Evolutionary conservation across 495 filamentous ascomycete species (phyloP), one percentile per base, ranked within the genome.

Genomic region (Pyronema domesticum): DNA sequence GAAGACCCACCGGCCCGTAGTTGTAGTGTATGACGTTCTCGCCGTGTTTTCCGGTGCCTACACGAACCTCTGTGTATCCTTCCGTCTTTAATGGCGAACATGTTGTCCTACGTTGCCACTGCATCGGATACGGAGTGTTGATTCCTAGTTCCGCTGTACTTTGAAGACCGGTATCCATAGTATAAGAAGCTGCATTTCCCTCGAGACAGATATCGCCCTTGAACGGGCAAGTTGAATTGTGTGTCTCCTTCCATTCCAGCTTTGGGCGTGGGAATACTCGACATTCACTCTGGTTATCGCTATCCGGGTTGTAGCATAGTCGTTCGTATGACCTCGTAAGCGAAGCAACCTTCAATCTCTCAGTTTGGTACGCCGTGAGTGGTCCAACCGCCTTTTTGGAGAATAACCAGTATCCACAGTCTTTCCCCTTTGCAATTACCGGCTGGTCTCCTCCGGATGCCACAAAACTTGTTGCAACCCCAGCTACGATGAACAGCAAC

Each of bases 151-250:
- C 47, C 30, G 13, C 19, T 11, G 47, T 35, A 34, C 47, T 50
- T 34, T 36, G 47, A 23, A 50, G 47, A n/a, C 47, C 47, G 36
- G 47, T 50, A 36, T 50, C 47, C 47, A 50, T 50, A 7, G 30
- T 35, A 50, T 35, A 50, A 11, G 47, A 23, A 8, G 47, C 47
- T 3, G 11, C 34, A n/a, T 50, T 13, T 13, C 47, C 47, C 30
- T 50, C 47, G 10, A 50, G 30, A 36, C 47, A 50, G 17, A 50
- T 50, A 8, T 11, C 47, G 30, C 36, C 47, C 3, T 1, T 17
- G 11, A 50, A 50, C 30, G 47, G 47, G 17, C 47, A 50, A 19
- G 47, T 1, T 8, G 30, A 23, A 36, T 50, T 50, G 34, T 50
- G 18, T 13, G 30, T 36, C 10, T 13, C 47, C 18, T 13, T 35